Conservation (phyloP, 441 rosid species). For the Pelargonium australe region DNA sequence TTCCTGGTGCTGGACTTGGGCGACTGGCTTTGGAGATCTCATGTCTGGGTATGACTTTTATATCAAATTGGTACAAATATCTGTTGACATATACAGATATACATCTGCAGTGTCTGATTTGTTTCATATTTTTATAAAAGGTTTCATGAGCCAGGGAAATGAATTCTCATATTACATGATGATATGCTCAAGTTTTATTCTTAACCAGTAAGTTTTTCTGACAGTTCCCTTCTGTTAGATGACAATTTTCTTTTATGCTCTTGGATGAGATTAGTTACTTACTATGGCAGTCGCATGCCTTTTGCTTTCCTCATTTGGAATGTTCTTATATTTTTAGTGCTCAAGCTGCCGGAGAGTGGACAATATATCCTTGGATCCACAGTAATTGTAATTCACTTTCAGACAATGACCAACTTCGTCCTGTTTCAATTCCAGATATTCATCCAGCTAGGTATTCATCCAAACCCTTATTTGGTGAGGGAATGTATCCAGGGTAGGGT, state of each 20-base stretch:
- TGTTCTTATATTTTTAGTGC: constrained; percentile 34
- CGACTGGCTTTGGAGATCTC: constrained; percentile 96
- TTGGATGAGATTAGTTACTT: neutral
- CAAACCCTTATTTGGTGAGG: neutral
- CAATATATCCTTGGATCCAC: constrained; percentile 94
- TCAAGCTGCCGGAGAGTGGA: constrained; percentile 68
- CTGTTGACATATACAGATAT: neutral
- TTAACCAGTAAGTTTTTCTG: constrained; percentile 62
- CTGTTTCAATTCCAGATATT: constrained; percentile 76
- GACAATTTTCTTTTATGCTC: neutral
- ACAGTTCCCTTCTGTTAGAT: neutral
- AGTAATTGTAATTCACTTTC: constrained; percentile 93
- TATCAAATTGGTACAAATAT: constrained; percentile 11
- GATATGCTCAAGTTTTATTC: constrained; percentile 97
- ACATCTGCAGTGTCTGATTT: constrained; percentile 17
- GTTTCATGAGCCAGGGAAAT: constrained; percentile 96
- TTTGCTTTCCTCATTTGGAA: constrained; percentile 9
- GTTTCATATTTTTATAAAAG: constrained; percentile 37
- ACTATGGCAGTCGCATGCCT: too few relatives aligned
- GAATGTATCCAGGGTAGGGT: neutral
- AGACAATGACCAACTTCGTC: constrained; percentile 82
- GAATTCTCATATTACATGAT: constrained; percentile 99
- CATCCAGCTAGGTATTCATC: constrained; percentile 80
- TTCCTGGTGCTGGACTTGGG: constrained; percentile 99
- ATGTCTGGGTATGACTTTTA: constrained; percentile 53